Percentiles rank a stretch among this genome's conserved stretches.
These are phyloP conservation scores for Entoloma clypeatum DNA, from an alignment of 1,284 basidiomycete genomes.

Conservation along the genomic window DNA sequence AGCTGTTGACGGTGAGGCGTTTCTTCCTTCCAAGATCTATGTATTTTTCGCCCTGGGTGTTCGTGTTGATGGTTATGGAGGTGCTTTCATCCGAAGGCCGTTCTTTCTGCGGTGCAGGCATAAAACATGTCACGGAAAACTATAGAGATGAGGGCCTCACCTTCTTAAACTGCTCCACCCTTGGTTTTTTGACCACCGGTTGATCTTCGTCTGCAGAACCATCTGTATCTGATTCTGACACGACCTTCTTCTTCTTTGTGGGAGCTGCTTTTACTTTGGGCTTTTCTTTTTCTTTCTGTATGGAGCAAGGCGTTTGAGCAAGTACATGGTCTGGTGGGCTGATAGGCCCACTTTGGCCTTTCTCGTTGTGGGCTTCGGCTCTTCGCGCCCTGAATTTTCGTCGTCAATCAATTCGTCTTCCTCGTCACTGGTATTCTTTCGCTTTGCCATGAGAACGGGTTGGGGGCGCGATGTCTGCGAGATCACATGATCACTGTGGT, in stretches of 20 bases:
- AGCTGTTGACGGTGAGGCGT: slow-evolving; percentile 64
- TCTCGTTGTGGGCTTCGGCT: background rate
- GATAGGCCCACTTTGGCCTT: slow-evolving; percentile 7
- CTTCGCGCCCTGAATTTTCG: background rate
- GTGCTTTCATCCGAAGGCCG: background rate
- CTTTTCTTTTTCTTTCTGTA: background rate
- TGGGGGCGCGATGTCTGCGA: too few relatives aligned
- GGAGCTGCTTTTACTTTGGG: background rate
- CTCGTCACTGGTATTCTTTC: slow-evolving; percentile 11
- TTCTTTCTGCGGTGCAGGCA: slow-evolving; percentile 6
- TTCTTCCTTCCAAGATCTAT: slow-evolving; percentile 69
- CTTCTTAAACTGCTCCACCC: background rate
- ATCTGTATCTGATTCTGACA: background rate
- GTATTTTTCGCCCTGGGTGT: slow-evolving; percentile 55
- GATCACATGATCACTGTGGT: too few relatives aligned
- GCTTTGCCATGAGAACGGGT: slow-evolving; percentile 13
- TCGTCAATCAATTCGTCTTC: slow-evolving; percentile 8
- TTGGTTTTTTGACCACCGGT: background rate
- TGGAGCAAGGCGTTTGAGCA: background rate
- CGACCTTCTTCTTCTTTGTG: background rate
- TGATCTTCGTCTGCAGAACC: background rate
- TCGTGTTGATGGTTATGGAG: slow-evolving; percentile 15
- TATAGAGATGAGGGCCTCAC: background rate
- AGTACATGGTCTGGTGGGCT: slow-evolving; percentile 8
- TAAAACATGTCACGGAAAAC: background rate